phyloP scores from a whole-genome alignment of 345 rosid genomes.

The Brassica juncea region DNA sequence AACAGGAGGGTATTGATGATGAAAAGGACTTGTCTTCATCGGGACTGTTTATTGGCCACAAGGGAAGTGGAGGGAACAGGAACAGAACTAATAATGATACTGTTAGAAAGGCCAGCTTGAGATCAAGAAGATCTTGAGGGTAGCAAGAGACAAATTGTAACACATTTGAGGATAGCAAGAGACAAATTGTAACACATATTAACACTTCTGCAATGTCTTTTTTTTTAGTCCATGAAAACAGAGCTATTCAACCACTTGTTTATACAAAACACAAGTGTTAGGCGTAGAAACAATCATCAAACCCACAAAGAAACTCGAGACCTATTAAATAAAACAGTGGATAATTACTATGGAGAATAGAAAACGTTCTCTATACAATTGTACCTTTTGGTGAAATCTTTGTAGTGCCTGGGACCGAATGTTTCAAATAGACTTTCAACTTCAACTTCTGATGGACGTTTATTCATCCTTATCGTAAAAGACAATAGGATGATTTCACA shows the following conservation, averaged over 20 bases:
- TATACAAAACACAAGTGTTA: slow-evolving; percentile 6
- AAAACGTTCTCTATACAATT: slow-evolving; percentile 8
- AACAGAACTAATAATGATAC: slow-evolving; percentile 51
- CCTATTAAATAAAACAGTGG: slow-evolving; percentile 16
- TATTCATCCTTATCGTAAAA: slow-evolving; percentile 66
- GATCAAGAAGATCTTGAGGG: slow-evolving; percentile 93
- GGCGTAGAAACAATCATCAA: slow-evolving; percentile 3
- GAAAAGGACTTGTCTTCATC: slow-evolving; percentile 69
- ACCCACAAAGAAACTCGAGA: slow-evolving; percentile 4
- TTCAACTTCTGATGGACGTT: neutral
- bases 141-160: slow-evolving; percentile 37
- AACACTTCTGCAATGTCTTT: neutral
- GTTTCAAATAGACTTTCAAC: slow-evolving; percentile 1
- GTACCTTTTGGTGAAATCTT: neutral
- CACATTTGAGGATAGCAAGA: too few relatives aligned
- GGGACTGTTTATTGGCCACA: slow-evolving; percentile 58
- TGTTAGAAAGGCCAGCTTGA: slow-evolving; percentile 71
- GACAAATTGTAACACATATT: neutral
- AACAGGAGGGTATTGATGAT: slow-evolving; percentile 79
- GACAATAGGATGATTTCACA: slow-evolving; percentile 74
- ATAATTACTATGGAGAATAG: neutral
- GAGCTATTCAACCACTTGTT: neutral
- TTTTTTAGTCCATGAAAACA: neutral
- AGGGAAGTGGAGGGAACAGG: slow-evolving; percentile 36
- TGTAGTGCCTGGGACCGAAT: slow-evolving; percentile 9